Conservation (phyloP, 2,329 filamentous ascomycete genomes). For the Ascocoryne sarcoides region DNA sequence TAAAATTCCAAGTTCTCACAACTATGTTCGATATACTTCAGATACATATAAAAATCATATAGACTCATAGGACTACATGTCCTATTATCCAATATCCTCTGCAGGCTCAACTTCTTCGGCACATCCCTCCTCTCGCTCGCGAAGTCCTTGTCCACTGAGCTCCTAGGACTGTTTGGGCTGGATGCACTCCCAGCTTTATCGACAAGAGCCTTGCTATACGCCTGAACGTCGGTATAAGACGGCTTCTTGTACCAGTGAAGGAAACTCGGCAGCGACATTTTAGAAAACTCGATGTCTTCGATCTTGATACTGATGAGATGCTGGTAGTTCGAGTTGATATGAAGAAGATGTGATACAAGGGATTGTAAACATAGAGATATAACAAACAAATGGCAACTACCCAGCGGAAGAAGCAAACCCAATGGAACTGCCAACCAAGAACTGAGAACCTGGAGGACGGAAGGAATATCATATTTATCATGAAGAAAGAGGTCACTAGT, state of each 20-base stretch:
- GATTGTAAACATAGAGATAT: too few relatives aligned
- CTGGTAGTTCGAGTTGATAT: too few relatives aligned
- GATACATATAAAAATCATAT: slow-evolving; percentile 43
- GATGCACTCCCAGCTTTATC: slow-evolving; percentile 10
- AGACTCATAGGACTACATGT: slow-evolving; percentile 42
- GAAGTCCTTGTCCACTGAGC: slow-evolving; percentile 31
- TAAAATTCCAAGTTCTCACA: slow-evolving; percentile 43
- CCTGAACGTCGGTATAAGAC: slow-evolving; percentile 39
- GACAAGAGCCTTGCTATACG: slow-evolving; percentile 33
- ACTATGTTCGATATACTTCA: slow-evolving; percentile 41
- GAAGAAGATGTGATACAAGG: too few relatives aligned
- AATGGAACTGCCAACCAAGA: too few relatives aligned
- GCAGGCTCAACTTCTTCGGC: slow-evolving; percentile 34
- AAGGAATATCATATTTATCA: too few relatives aligned
- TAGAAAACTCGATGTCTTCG: not conserved
- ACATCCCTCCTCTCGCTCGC: slow-evolving; percentile 31
- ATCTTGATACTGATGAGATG: too few relatives aligned
- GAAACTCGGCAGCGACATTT: slow-evolving; percentile 24
- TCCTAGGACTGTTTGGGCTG: slow-evolving; percentile 18
- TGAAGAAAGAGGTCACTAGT: too few relatives aligned
- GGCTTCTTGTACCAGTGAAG: slow-evolving; percentile 41
- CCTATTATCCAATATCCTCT: slow-evolving; percentile 39
- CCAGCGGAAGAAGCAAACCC: too few relatives aligned
- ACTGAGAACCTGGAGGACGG: too few relatives aligned
- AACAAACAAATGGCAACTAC: too few relatives aligned